Conservation (phyloP, 2,329 filamentous ascomycete species). For the Periconia digitata region DNA sequence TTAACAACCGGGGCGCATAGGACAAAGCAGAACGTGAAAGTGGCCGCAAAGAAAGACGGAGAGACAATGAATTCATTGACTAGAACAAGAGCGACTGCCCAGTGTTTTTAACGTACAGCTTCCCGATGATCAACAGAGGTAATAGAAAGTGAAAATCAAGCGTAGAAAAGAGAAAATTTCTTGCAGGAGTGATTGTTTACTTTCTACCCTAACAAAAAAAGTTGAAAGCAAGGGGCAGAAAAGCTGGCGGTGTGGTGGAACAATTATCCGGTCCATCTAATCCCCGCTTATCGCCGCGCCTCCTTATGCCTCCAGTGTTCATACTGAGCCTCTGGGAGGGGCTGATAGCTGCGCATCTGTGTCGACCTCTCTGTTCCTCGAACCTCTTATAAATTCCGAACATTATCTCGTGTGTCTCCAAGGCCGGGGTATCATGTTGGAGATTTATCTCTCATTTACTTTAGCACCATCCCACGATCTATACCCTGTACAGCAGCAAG, state of each 20-base stretch:
- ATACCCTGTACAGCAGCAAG: not conserved
- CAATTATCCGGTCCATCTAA: not conserved
- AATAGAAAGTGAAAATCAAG: not conserved
- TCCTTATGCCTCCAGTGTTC: too few relatives aligned
- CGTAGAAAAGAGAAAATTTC: not conserved
- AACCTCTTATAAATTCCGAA: too few relatives aligned
- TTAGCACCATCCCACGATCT: too few relatives aligned
- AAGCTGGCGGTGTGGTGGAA: not conserved
- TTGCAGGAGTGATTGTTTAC: not conserved
- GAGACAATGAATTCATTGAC: conserved; percentile 12
- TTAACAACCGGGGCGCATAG: not conserved
- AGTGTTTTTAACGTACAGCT: conserved; percentile 1
- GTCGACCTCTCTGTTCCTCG: too few relatives aligned
- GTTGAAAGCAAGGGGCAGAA: not conserved
- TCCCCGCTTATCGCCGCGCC: not conserved
- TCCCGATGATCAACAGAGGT: not conserved
- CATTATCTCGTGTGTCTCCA: too few relatives aligned
- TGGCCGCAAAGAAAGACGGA: conserved; percentile 4
- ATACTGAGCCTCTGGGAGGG: too few relatives aligned
- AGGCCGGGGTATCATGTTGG: too few relatives aligned
- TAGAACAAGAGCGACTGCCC: conserved; percentile 7
- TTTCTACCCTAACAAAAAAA: not conserved
- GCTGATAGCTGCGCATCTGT: too few relatives aligned
- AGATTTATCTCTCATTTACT: too few relatives aligned
- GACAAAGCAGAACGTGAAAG: conserved; percentile 2